Conservation (phyloP, 305 asterid genomes). For the Solanum chacoense region DNA sequence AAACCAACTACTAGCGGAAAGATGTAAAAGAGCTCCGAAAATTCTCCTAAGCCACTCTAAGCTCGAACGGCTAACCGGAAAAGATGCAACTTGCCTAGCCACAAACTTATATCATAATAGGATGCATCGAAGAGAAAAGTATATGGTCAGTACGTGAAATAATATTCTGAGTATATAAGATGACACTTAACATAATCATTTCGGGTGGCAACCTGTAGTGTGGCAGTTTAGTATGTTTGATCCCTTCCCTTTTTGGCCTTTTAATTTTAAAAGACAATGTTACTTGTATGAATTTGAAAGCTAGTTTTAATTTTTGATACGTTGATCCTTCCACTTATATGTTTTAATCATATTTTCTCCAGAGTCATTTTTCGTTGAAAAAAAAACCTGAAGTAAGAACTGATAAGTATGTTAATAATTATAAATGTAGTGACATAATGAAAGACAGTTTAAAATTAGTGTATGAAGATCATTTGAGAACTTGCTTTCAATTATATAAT, state of each 20-base stretch:
- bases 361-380: neutral
- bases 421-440: neutral
- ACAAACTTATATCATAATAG: neutral
- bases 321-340: neutral
- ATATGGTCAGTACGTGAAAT: neutral
- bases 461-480: neutral
- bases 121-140: neutral
- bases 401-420: neutral
- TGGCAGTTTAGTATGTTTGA: conserved; percentile 9
- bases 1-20: neutral
- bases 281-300: neutral
- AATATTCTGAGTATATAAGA: neutral
- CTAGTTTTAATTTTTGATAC: neutral
- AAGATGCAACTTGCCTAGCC: neutral
- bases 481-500: neutral
- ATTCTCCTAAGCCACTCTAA: neutral
- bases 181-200: neutral
- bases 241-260: neutral
- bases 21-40: neutral
- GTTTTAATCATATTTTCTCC: neutral
- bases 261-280: conserved; percentile 7
- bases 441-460: neutral
- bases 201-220: neutral
- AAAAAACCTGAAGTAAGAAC: neutral
- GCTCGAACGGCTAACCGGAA: neutral